A percentile compares a stretch with the other conserved stretches of the same genome.
Evolutionary conservation across 257 asterid species (phyloP).

Genomic region (Coffea canephora): DNA sequence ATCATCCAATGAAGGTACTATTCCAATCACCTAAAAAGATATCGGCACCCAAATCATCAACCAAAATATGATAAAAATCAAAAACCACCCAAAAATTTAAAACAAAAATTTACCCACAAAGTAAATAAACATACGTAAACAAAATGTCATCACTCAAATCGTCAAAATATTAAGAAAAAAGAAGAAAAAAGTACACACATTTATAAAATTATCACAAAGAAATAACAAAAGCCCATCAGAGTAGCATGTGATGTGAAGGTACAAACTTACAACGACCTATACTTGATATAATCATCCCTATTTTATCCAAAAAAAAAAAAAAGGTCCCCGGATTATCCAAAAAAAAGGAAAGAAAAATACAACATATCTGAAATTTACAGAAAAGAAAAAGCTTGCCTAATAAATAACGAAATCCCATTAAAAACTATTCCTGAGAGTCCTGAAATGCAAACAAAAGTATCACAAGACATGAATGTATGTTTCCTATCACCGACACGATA

Average conservation of each 20-base stretch:
- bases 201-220: not conserved
- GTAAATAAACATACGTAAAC: too few species aligned
- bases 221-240: not conserved
- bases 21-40: conserved; percentile 60
- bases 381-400: not conserved
- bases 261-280: not conserved
- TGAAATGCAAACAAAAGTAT: not conserved
- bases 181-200: not conserved
- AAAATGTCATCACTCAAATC: not conserved
- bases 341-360: not conserved
- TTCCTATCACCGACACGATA: too few species aligned
- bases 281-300: not conserved
- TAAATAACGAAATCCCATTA: not conserved
- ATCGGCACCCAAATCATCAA: not conserved
- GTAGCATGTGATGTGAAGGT: not conserved
- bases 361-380: not conserved
- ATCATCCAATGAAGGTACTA: conserved; percentile 81
- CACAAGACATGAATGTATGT: not conserved
- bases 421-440: not conserved
- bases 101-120: not conserved
- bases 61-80: not conserved
- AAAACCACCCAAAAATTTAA: not conserved
- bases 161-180: not conserved
- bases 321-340: too few species aligned
- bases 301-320: not conserved